Percentiles rank a stretch among this genome's conserved stretches.
phyloP scores from a whole-genome alignment of 352 stramenopile genomes.

The Phytopythium helicoides region DNA sequence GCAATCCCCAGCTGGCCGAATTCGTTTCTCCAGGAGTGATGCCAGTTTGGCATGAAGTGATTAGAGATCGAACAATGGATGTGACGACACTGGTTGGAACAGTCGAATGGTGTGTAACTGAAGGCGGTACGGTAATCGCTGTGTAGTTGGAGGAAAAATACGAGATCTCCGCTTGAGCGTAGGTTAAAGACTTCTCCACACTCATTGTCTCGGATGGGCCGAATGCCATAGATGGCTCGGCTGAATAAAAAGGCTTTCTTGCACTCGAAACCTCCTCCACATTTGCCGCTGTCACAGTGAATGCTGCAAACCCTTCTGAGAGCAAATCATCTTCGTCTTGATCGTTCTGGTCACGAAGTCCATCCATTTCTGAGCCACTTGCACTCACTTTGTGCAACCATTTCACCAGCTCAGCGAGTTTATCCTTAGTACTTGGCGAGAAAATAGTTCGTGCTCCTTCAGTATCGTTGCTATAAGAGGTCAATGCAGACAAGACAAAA shows the following conservation, averaged over 20 bases:
- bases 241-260: slow-evolving; percentile 3
- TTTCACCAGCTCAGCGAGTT: background rate
- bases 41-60: slow-evolving; percentile 10
- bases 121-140: too few species aligned
- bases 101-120: too few species aligned
- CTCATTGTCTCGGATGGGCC: background rate
- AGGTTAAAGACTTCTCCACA: background rate
- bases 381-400: slow-evolving; percentile 2
- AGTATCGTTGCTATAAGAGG: background rate
- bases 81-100: too few species aligned
- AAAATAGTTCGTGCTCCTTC: background rate
- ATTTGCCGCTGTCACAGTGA: slow-evolving; percentile 15
- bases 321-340: slow-evolving; percentile 34
- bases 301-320: slow-evolving; percentile 39
- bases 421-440: slow-evolving; percentile 5
- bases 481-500: slow-evolving; percentile 7
- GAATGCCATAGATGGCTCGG: background rate
- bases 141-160: too few species aligned
- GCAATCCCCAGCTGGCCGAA: slow-evolving; percentile 37
- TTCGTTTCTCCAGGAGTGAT: too few species aligned
- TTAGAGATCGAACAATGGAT: too few species aligned
- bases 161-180: too few species aligned
- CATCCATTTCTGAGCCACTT: slow-evolving; percentile 10
- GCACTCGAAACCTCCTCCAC: too few species aligned
- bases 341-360: slow-evolving; percentile 5